Percentiles rank a stretch among this genome's conserved stretches.
phyloP scores from a whole-genome alignment of 371 early-diverging fungal species.

The Lichtheimia ornata region DNA sequence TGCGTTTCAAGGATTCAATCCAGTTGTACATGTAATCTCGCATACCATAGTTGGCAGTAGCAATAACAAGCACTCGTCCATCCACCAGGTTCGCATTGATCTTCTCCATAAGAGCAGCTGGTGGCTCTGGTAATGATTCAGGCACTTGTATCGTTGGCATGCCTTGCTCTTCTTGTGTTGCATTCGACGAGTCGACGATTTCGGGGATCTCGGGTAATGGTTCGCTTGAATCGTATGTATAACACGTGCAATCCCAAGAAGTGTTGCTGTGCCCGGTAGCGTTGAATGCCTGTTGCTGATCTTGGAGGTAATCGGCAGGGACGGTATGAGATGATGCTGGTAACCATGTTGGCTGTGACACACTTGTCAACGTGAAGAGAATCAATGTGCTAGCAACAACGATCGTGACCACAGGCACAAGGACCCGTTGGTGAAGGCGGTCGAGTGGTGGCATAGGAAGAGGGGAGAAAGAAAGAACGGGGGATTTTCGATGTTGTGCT shows the following conservation, averaged over 20 bases:
- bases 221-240: conserved; percentile 10
- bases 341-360: conserved; percentile 1
- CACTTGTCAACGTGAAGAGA: not conserved
- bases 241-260: conserved; percentile 17
- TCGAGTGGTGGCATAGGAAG: conserved; percentile 3
- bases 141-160: conserved; percentile 8
- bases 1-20: conserved; percentile 28
- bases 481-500: not conserved
- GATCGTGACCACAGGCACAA: conserved; percentile 5
- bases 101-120: conserved; percentile 13
- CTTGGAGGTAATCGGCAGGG: conserved; percentile 9
- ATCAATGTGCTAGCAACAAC: conserved; percentile 6
- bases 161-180: not conserved
- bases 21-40: conserved; percentile 31
- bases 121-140: conserved; percentile 11
- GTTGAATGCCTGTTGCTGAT: conserved; percentile 12
- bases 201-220: conserved; percentile 6
- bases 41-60: conserved; percentile 27
- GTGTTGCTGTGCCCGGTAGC: not conserved
- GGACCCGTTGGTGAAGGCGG: conserved; percentile 3
- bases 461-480: conserved; percentile 2
- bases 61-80: conserved; percentile 14
- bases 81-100: conserved; percentile 19
- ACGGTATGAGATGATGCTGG: conserved; percentile 14
- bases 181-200: no score